Evolutionary conservation across 345 rosid species (phyloP).

Genomic region (Eucalyptus grandis): DNA sequence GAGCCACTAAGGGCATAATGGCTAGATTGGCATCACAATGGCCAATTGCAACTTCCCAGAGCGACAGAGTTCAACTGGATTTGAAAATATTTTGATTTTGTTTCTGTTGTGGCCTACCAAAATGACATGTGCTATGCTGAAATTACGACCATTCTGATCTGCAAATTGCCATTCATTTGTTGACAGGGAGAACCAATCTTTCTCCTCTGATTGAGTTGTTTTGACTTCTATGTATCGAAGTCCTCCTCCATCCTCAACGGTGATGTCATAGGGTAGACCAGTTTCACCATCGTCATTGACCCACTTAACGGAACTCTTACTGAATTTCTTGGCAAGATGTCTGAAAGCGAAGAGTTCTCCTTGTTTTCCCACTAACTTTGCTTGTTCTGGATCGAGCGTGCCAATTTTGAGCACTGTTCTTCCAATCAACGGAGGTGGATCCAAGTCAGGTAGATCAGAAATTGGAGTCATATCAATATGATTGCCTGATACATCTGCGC

Average conservation of each 20-base stretch:
- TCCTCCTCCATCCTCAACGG: slow-evolving; percentile 21
- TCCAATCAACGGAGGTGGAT: slow-evolving; percentile 11
- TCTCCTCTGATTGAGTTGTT: slow-evolving; percentile 53
- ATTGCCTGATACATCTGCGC: not conserved
- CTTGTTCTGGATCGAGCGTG: slow-evolving; percentile 23
- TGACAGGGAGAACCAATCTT: slow-evolving; percentile 76
- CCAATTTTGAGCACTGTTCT: slow-evolving; percentile 49
- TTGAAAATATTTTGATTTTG: slow-evolving; percentile 30
- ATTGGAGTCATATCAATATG: slow-evolving; percentile 4
- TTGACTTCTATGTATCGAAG: slow-evolving; percentile 67
- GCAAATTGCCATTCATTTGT: slow-evolving; percentile 85
- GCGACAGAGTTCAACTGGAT: slow-evolving; percentile 60
- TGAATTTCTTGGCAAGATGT: slow-evolving; percentile 23
- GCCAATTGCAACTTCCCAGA: slow-evolving; percentile 53
- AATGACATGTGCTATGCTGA: slow-evolving; percentile 52
- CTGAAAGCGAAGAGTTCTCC: slow-evolving; percentile 75
- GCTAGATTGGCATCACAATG: slow-evolving; percentile 40
- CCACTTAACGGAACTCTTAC: slow-evolving; percentile 47
- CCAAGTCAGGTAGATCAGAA: slow-evolving; percentile 7
- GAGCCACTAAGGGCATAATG: not conserved
- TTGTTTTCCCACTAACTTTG: slow-evolving; percentile 46
- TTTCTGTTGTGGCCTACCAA: slow-evolving; percentile 35
- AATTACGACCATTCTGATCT: slow-evolving; percentile 40
- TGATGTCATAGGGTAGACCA: slow-evolving; percentile 72
- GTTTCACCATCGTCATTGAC: slow-evolving; percentile 67